phyloP scores from a whole-genome alignment of 441 rosid genomes.

The Jatropha multifida region DNA sequence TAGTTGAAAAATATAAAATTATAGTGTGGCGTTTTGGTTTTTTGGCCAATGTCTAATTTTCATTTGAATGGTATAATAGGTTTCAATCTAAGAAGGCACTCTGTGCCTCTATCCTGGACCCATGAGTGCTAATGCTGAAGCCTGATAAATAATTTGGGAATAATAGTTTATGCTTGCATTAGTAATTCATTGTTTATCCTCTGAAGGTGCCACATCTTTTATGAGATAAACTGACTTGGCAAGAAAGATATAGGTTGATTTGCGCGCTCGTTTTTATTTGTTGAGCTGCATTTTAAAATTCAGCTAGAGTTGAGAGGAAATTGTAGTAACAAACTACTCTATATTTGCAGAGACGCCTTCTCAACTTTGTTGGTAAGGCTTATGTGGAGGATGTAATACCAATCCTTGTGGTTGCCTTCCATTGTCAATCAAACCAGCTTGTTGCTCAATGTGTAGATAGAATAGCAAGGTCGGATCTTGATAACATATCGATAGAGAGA shows the following conservation, averaged over 20 bases:
- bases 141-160: not conserved
- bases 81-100: not conserved
- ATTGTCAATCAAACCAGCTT: constrained; percentile 68
- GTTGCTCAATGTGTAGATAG: constrained; percentile 65
- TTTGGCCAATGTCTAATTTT: not conserved
- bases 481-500: constrained; percentile 57
- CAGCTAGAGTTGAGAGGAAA: not conserved
- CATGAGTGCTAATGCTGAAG: not conserved
- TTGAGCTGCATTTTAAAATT: constrained; percentile 13
- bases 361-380: constrained; percentile 64
- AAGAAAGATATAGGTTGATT: not conserved
- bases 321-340: constrained; percentile 12
- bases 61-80: not conserved
- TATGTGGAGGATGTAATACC: constrained; percentile 73
- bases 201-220: not conserved
- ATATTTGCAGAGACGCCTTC: constrained; percentile 75
- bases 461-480: constrained; percentile 76
- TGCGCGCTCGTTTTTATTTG: not conserved
- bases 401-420: constrained; percentile 73
- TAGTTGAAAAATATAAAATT: not conserved
- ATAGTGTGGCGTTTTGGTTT: not conserved
- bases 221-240: not conserved
- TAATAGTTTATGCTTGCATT: not conserved
- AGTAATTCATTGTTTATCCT: not conserved
- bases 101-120: not conserved